phyloP scores from a whole-genome alignment of 768 basidiomycete species.

The Ramaria sp. region DNA sequence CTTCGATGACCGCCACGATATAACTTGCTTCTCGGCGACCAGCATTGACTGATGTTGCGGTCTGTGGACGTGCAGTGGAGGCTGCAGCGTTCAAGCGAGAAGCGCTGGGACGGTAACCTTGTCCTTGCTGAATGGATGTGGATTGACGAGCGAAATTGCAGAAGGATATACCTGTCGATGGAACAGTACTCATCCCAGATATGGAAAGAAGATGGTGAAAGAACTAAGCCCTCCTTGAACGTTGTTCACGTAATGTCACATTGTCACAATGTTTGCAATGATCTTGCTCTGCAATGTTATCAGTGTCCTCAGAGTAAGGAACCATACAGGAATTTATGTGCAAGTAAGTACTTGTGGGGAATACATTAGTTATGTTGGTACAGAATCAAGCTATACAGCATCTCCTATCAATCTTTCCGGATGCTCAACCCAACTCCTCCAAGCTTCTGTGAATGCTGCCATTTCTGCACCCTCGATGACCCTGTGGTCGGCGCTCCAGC shows the following conservation, averaged over 20 bases:
- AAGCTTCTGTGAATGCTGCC: conserved; percentile 78
- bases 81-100: not conserved
- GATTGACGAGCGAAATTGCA: not conserved
- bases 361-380: no score
- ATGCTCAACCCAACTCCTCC: conserved; percentile 69
- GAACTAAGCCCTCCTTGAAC: no score
- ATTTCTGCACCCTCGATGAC: conserved; percentile 85
- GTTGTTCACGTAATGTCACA: not conserved
- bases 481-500: conserved; percentile 82
- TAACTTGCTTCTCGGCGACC: conserved; percentile 44
- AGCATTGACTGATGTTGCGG: conserved; percentile 37
- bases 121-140: not conserved
- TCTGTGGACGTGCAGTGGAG: conserved; percentile 47
- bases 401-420: conserved; percentile 60
- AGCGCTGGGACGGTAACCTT: not conserved
- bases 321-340: no score
- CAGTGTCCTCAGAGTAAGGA: no score
- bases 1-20: conserved; percentile 63
- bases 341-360: not conserved
- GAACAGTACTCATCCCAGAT: not conserved
- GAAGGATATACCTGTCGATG: not conserved
- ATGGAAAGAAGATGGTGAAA: conserved; percentile 1
- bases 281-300: not conserved
- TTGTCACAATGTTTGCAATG: no score
- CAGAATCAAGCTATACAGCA: conserved; percentile 21